Evolutionary conservation across 441 rosid species (phyloP).

Genomic region (Corymbia calophylla): DNA sequence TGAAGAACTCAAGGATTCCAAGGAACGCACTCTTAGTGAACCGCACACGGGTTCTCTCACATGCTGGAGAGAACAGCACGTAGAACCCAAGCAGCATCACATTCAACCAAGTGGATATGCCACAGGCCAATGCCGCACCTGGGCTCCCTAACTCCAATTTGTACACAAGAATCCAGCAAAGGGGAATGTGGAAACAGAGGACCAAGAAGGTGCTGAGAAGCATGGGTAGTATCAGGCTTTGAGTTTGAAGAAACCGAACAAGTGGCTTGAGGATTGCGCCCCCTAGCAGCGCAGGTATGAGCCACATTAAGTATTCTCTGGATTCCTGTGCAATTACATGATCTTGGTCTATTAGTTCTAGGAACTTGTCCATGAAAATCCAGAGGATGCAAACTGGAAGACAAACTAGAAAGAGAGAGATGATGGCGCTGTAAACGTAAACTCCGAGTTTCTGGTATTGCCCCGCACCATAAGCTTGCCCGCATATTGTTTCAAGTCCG

Average conservation of each 20-base stretch:
- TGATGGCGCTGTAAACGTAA: slow-evolving; percentile 33
- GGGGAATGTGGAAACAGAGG: slow-evolving; percentile 27
- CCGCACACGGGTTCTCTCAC: slow-evolving; percentile 20
- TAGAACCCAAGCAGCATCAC: slow-evolving; percentile 36
- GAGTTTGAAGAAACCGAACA: slow-evolving; percentile 40
- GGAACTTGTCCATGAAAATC: slow-evolving; percentile 41
- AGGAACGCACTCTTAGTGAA: slow-evolving; percentile 21
- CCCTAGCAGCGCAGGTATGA: slow-evolving; percentile 46
- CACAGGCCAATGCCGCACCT: slow-evolving; percentile 40
- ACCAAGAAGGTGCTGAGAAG: slow-evolving; percentile 20
- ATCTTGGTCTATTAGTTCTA: slow-evolving; percentile 41
- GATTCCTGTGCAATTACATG: slow-evolving; percentile 38
- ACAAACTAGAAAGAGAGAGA: slow-evolving; percentile 28
- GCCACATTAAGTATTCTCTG: slow-evolving; percentile 32
- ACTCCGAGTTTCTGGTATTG: slow-evolving; percentile 39
- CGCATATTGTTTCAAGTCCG: slow-evolving; percentile 55
- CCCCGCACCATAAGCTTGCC: slow-evolving; percentile 64
- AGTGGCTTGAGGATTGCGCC: slow-evolving; percentile 34
- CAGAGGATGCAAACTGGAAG: slow-evolving; percentile 31
- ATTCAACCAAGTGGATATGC: slow-evolving; percentile 43
- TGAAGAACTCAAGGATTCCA: slow-evolving; percentile 28
- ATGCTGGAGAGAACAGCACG: slow-evolving; percentile 23
- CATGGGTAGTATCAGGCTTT: slow-evolving; percentile 41
- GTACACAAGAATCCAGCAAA: slow-evolving; percentile 42
- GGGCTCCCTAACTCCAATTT: slow-evolving; percentile 23